Conservation (phyloP, 176 grass and related monocot species). For the Aegilops longissima region DNA sequence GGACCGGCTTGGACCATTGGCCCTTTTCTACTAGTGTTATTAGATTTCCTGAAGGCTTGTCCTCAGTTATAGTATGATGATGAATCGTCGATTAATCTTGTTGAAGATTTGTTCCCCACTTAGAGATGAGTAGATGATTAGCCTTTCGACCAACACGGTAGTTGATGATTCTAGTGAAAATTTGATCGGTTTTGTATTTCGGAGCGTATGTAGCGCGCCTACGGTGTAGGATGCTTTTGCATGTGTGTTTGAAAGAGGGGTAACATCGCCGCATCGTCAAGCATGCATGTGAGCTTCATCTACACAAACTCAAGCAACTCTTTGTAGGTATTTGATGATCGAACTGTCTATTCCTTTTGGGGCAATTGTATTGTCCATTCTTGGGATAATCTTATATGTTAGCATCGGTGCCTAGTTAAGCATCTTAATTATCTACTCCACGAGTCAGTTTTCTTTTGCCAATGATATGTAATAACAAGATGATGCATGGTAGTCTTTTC, state of each 20-base stretch:
- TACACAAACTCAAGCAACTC: not conserved
- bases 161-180: not conserved
- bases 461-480: not conserved
- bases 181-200: not conserved
- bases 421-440: not conserved
- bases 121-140: constrained; percentile 17
- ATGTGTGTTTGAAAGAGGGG: not conserved
- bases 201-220: not conserved
- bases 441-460: not conserved
- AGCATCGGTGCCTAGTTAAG: not conserved
- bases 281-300: not conserved
- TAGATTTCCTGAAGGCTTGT: constrained; percentile 51
- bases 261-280: not conserved
- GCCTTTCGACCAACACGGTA: not conserved
- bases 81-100: constrained; percentile 11
- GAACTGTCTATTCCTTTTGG: not conserved
- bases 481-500: not conserved
- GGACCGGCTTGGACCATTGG: no score
- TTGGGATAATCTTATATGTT: not conserved
- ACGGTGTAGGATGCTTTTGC: not conserved
- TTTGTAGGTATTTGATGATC: not conserved
- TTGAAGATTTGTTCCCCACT: constrained; percentile 47
- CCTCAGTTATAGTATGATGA: constrained; percentile 36
- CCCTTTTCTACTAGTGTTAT: no score
- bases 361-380: not conserved